Conservation (phyloP, 441 rosid genomes). For the Brassica balearica region DNA sequence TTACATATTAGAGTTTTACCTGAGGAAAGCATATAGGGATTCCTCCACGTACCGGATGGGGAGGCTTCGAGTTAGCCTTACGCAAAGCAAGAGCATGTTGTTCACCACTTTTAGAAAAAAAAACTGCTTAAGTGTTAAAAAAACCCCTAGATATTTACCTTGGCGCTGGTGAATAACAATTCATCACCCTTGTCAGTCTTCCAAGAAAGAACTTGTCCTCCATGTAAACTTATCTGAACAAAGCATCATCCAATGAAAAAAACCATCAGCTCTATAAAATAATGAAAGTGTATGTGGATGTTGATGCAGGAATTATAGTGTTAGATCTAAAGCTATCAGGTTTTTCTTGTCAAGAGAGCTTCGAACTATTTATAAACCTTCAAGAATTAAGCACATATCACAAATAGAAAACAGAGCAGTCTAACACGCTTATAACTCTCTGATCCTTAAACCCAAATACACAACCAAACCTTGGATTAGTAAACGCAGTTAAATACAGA, state of each 20-base stretch:
- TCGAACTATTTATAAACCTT: neutral
- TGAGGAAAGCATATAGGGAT: constrained; percentile 96
- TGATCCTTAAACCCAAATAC: neutral
- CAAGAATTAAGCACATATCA: constrained; percentile 10
- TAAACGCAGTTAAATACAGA: neutral
- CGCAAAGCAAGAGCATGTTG: constrained; percentile 6
- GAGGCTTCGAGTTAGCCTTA: constrained; percentile 83
- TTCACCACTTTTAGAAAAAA: neutral
- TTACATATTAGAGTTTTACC: constrained; percentile 47
- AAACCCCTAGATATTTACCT: constrained; percentile 52
- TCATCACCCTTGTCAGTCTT: constrained; percentile 85
- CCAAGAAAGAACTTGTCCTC: constrained; percentile 97
- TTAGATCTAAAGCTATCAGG: neutral
- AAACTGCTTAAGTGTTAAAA: neutral
- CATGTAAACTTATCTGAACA: constrained; percentile 83
- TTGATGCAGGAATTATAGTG: neutral
- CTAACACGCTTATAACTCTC: neutral
- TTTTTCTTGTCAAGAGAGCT: neutral
- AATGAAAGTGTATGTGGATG: too few relatives aligned
- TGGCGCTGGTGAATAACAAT: constrained; percentile 75
- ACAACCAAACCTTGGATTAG: neutral
- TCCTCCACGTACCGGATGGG: constrained; percentile 86
- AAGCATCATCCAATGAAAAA: constrained; percentile 19
- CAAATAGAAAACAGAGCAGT: constrained; percentile 16
- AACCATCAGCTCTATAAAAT: neutral